Base-by-base conservation (phyloP, 331 rosid genomes). In the Quercus phellos region DNA sequence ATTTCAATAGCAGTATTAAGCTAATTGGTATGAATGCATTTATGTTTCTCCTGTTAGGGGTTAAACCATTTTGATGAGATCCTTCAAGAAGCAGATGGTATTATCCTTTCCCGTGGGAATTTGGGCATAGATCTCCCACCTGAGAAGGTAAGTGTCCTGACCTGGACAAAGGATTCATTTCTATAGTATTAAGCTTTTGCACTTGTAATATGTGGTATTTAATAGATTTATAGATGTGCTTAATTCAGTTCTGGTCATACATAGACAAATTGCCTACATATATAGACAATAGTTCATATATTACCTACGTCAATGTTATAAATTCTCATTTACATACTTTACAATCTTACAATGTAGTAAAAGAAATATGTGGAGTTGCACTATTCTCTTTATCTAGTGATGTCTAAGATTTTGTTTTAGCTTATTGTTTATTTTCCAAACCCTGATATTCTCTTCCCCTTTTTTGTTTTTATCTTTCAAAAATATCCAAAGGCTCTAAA, bases 91-190 rank as follows among this genome's bases (percentile, higher is more conserved):
- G 99, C 98, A 21, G 99, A 95, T 81, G 99, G 99, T 51, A 95
- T 95, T 70, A 95, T 95, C 75, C 96, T 95, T 68, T 95, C 99
- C 78, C 99, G 99, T 82, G 98, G 99, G 83, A 95, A 95, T 79
- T 88, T 95, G 96, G 98, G 99, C 70, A 95, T 95, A 60, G 97
- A 95, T 88, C 97, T 95, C 80, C 99, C 99, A 51, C 99, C 98
- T 0, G 99, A 95, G 89, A 95, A 95, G 94, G 99, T 95, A 59
- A 70, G 78, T 74, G 70, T 79, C 58, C 61, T 77, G 59, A 68
- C 51, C 19, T 76, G 55, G 60, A 26, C 22, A 42, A 64, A 5
- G 32, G 2, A 58, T 50, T 68, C 59, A 66, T 68, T 46, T 64
- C 2, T 32, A n/a, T 46, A 5, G 63, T 50, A 30, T 16, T 16